Evolutionary conservation across 1,284 basidiomycete genomes (phyloP).

Genomic region (Fistulinella staudtii): DNA sequence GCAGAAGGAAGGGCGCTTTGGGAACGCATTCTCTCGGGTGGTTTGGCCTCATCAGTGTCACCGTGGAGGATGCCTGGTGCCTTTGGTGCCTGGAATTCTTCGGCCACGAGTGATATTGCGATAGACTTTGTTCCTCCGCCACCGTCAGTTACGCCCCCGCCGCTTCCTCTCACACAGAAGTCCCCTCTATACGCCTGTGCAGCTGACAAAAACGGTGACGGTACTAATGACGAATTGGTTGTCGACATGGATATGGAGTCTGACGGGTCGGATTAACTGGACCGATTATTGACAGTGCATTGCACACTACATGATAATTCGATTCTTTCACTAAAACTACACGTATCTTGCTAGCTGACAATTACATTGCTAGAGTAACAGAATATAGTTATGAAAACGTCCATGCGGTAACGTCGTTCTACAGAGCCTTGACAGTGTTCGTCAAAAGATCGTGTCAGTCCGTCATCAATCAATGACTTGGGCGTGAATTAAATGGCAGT

Average conservation of each 20-base stretch:
- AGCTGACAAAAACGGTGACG: background rate
- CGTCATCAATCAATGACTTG: slow-evolving; percentile 22
- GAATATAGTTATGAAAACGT: too few species aligned
- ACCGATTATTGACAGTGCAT: too few species aligned
- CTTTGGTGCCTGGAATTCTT: slow-evolving; percentile 5
- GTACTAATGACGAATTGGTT: slow-evolving; percentile 8
- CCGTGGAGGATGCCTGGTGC: slow-evolving; percentile 26
- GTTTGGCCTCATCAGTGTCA: slow-evolving; percentile 7
- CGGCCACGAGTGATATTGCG: background rate
- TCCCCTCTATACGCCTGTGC: slow-evolving; percentile 3
- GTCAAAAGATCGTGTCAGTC: slow-evolving; percentile 19
- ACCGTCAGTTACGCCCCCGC: slow-evolving; percentile 26
- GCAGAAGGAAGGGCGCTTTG: slow-evolving; percentile 39
- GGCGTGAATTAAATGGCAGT: slow-evolving; percentile 27
- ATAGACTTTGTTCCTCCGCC: slow-evolving; percentile 16
- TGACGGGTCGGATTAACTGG: slow-evolving; percentile 22
- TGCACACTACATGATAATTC: too few species aligned
- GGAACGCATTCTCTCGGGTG: slow-evolving; percentile 34
- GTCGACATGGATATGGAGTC: slow-evolving; percentile 32
- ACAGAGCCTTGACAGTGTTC: slow-evolving; percentile 6
- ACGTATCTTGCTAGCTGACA: slow-evolving; percentile 18
- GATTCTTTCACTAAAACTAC: slow-evolving; percentile 30
- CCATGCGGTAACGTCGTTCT: slow-evolving; percentile 18
- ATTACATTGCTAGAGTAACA: slow-evolving; percentile 22
- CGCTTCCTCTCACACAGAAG: slow-evolving; percentile 19